phyloP scores from a whole-genome alignment of 805 yeast genomes.

The Schwanniomyces vanrijiae region DNA sequence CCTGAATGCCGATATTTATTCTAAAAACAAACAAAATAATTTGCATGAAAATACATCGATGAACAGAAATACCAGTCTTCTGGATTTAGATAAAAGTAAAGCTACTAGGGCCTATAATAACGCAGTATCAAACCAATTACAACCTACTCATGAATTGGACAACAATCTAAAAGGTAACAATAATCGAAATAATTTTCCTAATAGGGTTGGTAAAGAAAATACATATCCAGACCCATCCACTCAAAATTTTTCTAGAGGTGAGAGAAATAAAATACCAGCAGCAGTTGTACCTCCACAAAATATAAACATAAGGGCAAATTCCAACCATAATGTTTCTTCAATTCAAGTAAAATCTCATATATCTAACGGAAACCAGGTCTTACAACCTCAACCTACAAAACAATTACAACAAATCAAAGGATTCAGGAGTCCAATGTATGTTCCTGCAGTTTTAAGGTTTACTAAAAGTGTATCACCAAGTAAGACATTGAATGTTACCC shows the following conservation, averaged over 20 bases:
- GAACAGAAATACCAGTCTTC: neutral
- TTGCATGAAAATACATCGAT: neutral
- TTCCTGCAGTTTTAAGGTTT: slow-evolving; percentile 82
- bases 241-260: neutral
- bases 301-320: slow-evolving; percentile 19
- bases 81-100: neutral
- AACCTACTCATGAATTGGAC: neutral
- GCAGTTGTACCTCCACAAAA: slow-evolving; percentile 25
- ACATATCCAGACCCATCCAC: neutral
- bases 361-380: slow-evolving; percentile 1
- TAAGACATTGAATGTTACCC: neutral
- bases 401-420: slow-evolving; percentile 70
- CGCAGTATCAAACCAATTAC: neutral
- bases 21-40: neutral
- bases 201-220: neutral
- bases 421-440: slow-evolving; percentile 82
- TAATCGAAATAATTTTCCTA: neutral
- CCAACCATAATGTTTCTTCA: slow-evolving; percentile 7
- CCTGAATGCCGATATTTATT: neutral
- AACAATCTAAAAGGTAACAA: neutral
- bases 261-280: slow-evolving; percentile 15
- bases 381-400: slow-evolving; percentile 18
- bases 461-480: slow-evolving; percentile 10
- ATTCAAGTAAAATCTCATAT: slow-evolving; percentile 2
- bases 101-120: neutral